phyloP scores from a whole-genome alignment of 805 yeast genomes.

The Yarrowia sp. region DNA sequence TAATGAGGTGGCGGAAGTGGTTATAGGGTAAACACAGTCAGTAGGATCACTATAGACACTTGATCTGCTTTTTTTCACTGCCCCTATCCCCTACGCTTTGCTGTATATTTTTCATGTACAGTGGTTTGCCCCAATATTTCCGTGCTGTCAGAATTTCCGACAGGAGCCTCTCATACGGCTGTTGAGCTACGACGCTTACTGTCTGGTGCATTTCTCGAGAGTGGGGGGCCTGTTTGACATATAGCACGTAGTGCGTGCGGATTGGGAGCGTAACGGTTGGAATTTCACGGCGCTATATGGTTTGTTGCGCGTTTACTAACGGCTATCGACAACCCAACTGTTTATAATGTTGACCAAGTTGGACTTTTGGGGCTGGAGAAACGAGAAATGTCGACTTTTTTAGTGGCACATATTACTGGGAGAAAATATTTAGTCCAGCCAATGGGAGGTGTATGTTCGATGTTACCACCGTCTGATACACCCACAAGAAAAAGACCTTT shows the following conservation, averaged over 20 bases:
- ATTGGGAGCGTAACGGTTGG: no score
- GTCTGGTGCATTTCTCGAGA: neutral
- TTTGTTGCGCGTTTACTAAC: neutral
- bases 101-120: neutral
- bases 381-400: no score
- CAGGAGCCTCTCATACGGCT: slow-evolving; percentile 3
- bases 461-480: no score
- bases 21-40: no score
- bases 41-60: no score
- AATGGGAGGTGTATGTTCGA: no score
- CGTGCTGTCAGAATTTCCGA: neutral
- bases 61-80: no score
- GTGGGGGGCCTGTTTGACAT: slow-evolving; percentile 1
- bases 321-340: neutral
- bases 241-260: neutral
- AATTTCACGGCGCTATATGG: neutral
- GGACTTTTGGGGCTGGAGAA: neutral
- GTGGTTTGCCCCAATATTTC: neutral
- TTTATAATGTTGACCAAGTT: neutral
- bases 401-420: no score
- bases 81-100: neutral
- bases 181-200: neutral
- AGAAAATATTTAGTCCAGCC: no score
- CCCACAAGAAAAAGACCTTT: no score
- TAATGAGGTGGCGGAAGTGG: neutral